Percentiles rank a stretch among this genome's conserved stretches.
Evolutionary conservation across 148 eudicot species (phyloP).

Genomic region (Arctostaphylos glauca): DNA sequence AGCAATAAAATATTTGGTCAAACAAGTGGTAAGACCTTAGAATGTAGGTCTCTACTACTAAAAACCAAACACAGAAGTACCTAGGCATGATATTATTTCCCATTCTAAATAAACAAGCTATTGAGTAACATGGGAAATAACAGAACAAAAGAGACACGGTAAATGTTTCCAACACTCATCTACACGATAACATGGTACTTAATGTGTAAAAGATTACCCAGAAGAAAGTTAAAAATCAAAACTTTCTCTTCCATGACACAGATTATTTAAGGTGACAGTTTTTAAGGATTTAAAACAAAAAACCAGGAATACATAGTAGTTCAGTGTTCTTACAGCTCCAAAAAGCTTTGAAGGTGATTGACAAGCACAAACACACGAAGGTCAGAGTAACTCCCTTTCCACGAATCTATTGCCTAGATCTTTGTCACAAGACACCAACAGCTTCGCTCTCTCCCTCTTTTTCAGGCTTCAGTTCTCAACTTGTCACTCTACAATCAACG

Average conservation of each 20-base stretch:
- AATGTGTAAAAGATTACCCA: background rate
- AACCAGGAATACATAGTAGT: background rate
- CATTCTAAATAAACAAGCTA: background rate
- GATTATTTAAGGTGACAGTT: background rate
- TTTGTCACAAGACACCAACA: conserved; percentile 62
- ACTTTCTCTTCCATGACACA: background rate
- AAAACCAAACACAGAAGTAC: background rate
- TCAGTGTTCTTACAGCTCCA: conserved; percentile 44
- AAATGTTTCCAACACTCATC: background rate
- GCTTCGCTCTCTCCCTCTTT: conserved; percentile 4
- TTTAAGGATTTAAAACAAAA: background rate
- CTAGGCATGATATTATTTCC: background rate
- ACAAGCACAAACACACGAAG: conserved; percentile 81
- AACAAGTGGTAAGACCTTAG: background rate
- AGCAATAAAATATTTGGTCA: background rate
- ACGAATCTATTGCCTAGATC: conserved; percentile 68
- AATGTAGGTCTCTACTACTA: background rate
- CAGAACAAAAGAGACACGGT: background rate
- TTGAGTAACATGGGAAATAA: no score
- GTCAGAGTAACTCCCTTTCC: conserved; percentile 60
- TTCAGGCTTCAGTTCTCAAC: background rate
- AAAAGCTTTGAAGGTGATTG: conserved; percentile 77
- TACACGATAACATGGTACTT: background rate
- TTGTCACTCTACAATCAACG: background rate
- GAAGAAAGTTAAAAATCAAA: background rate